phyloP scores from a whole-genome alignment of 768 basidiomycete species.

The Coprinopsis sp. region DNA sequence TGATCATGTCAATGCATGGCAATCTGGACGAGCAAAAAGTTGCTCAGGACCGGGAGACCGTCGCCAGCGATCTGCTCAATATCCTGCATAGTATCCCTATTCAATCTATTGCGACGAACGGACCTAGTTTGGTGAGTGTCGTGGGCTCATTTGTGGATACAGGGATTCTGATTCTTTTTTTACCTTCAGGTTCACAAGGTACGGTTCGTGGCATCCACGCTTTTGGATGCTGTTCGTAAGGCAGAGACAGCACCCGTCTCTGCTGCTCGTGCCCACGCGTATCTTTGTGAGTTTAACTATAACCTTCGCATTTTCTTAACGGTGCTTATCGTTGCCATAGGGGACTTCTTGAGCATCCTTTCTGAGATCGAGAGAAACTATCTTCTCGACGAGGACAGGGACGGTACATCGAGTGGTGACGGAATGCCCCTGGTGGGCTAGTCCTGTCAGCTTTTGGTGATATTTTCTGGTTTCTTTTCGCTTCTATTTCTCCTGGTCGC shows the following conservation, averaged over 20 bases:
- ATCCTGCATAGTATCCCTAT: conserved; percentile 91
- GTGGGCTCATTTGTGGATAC: not conserved
- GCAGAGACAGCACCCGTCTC: conserved; percentile 76
- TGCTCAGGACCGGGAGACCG: conserved; percentile 73
- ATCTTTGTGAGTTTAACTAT: conserved; percentile 59
- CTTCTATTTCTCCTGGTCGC: not conserved
- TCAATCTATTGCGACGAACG: conserved; percentile 87
- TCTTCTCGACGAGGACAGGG: conserved; percentile 72
- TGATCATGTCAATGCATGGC: conserved; percentile 64
- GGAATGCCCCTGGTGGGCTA: conserved; percentile 39
- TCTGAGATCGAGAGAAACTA: conserved; percentile 92
- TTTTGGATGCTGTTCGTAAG: conserved; percentile 79
- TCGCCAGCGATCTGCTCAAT: conserved; percentile 82
- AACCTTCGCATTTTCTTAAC: conserved; percentile 5
- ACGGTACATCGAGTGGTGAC: conserved; percentile 55
- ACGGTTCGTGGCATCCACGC: conserved; percentile 86
- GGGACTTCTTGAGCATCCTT: conserved; percentile 89
- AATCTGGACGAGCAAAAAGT: conserved; percentile 58
- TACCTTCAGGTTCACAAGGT: conserved; percentile 76
- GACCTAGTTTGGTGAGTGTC: conserved; percentile 59
- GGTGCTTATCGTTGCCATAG: conserved; percentile 34
- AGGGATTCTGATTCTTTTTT: conserved; percentile 9
- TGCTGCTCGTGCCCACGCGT: conserved; percentile 81
- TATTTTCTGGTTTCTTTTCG: conserved; percentile 6
- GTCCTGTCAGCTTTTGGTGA: conserved; percentile 1